These are phyloP conservation scores for Solanum chmielewskii DNA, from an alignment of 257 asterid species.

Conservation along the genomic window DNA sequence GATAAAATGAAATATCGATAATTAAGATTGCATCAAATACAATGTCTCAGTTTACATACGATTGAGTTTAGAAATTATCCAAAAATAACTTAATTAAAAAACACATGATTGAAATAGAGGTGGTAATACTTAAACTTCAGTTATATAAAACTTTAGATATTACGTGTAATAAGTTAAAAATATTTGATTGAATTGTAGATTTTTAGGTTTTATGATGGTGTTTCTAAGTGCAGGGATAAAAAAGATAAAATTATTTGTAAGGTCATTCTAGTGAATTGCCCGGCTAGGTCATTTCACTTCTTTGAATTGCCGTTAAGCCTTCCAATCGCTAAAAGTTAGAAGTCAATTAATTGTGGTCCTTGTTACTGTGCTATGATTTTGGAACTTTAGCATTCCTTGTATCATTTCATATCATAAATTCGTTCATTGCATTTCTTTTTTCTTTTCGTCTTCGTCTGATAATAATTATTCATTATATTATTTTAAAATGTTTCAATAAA, in stretches of 20 bases:
- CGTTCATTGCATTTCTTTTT: background rate
- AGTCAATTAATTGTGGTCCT: background rate
- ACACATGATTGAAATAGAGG: rapidly evolving
- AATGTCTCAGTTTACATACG: background rate
- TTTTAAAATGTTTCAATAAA: rapidly evolving
- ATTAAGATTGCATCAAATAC: background rate
- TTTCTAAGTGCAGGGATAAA: background rate
- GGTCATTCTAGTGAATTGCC: background rate
- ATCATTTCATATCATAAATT: background rate
- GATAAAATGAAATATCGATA: too few species aligned
- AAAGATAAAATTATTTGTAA: background rate
- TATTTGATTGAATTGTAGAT: background rate
- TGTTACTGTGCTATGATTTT: background rate
- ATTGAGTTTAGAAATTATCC: background rate
- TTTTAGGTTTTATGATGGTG: background rate
- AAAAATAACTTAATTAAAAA: too few species aligned
- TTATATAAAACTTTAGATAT: background rate
- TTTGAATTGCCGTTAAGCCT: background rate
- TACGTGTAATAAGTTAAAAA: background rate
- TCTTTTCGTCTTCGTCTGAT: rapidly evolving
- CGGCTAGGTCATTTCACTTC: background rate
- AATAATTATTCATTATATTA: rapidly evolving
- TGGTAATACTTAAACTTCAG: background rate
- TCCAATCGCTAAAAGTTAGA: background rate
- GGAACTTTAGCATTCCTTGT: background rate